Evolutionary conservation across 352 stramenopile genomes (phyloP).

Genomic region (Globisporangium perplexum): DNA sequence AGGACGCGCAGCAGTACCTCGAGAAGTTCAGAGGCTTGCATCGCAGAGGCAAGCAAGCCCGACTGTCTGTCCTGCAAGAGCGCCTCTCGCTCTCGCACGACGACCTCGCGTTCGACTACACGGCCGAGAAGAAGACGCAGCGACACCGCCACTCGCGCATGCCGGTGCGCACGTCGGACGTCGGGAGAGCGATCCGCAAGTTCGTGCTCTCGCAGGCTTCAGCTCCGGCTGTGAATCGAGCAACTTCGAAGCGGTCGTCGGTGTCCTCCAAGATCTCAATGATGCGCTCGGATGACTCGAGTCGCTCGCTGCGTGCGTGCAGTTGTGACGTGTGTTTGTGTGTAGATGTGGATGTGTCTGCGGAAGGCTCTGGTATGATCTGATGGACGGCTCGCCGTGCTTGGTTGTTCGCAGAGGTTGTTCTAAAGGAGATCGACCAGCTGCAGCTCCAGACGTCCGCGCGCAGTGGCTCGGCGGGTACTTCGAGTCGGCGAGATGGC

Average conservation of each 20-base stretch:
- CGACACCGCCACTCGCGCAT: background rate
- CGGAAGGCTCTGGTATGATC: background rate
- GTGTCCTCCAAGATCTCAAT: background rate
- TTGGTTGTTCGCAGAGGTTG: conserved; percentile 19
- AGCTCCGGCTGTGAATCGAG: background rate
- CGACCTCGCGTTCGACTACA: conserved; percentile 19
- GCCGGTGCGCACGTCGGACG: conserved; percentile 21
- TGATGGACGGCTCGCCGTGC: background rate
- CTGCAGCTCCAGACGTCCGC: conserved; percentile 21
- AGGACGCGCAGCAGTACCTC: conserved; percentile 36
- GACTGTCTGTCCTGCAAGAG: conserved; percentile 42
- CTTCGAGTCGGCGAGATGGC: background rate
- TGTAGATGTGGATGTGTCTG: background rate
- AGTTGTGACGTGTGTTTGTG: no score
- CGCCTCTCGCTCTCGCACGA: conserved; percentile 35
- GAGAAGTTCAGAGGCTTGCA: conserved; percentile 15
- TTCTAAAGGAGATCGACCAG: conserved; percentile 50
- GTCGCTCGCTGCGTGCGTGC: conserved; percentile 13
- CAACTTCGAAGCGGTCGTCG: background rate
- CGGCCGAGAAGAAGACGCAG: conserved; percentile 5
- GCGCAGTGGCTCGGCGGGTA: conserved; percentile 2
- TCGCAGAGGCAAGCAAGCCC: conserved; percentile 13
- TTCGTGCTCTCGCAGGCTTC: conserved; percentile 35
- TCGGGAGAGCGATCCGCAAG: conserved; percentile 34
- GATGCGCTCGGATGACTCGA: background rate